phyloP scores from a whole-genome alignment of 345 rosid species.

The Draba incana region DNA sequence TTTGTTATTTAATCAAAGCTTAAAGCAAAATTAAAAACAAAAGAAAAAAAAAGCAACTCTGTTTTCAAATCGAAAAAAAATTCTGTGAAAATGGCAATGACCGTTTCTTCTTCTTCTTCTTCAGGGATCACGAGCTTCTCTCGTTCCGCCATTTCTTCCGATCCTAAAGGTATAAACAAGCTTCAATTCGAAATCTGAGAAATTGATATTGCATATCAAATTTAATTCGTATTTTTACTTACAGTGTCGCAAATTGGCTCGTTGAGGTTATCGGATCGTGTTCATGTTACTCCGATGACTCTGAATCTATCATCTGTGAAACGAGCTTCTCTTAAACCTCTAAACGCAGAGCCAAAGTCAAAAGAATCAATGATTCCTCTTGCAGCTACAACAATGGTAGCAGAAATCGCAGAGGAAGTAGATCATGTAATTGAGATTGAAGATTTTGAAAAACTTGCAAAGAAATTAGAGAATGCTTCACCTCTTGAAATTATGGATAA shows the following conservation, averaged over 20 bases:
- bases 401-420: conserved; percentile 56
- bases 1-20: conserved; percentile 23
- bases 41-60: not conserved
- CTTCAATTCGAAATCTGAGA: not conserved
- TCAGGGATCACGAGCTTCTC: conserved; percentile 38
- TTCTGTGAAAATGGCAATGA: conserved; percentile 48
- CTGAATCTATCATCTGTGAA: conserved; percentile 50
- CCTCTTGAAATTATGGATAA: conserved; percentile 87
- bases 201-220: not conserved
- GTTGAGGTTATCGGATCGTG: conserved; percentile 51
- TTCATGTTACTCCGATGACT: conserved; percentile 37
- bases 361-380: conserved; percentile 39
- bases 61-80: not conserved
- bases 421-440: conserved; percentile 44
- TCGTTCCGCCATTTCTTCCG: conserved; percentile 40
- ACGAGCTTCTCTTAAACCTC: conserved; percentile 50
- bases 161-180: conserved; percentile 46
- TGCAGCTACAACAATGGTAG: conserved; percentile 27
- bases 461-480: conserved; percentile 64
- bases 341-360: conserved; percentile 63
- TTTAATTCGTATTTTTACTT: not conserved
- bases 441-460: conserved; percentile 61
- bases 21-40: not conserved
- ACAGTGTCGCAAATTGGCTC: conserved; percentile 65
- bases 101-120: conserved; percentile 48